Conservation (phyloP, 2,329 filamentous ascomycete species). For the Tolypocladium ovalisporum region DNA sequence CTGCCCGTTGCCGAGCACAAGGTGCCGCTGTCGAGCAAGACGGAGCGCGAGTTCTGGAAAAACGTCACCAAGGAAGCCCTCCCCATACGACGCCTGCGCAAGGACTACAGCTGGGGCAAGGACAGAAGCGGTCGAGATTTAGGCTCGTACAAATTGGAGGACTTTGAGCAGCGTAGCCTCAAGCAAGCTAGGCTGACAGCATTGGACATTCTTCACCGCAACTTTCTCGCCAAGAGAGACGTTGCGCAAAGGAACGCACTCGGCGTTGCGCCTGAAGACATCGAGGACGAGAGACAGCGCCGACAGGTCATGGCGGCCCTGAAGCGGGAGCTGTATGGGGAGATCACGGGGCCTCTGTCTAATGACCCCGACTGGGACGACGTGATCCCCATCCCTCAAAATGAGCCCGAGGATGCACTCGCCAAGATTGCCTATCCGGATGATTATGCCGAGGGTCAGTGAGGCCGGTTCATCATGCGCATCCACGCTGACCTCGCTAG, state of each 20-base stretch:
- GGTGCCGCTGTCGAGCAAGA: slow-evolving; percentile 30
- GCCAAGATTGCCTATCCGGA: slow-evolving; percentile 88
- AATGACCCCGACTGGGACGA: slow-evolving; percentile 73
- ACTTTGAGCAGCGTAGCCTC: slow-evolving; percentile 31
- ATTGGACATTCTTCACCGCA: slow-evolving; percentile 31
- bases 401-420: slow-evolving; percentile 74
- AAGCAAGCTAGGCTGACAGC: slow-evolving; percentile 31
- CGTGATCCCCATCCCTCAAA: slow-evolving; percentile 69
- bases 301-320: slow-evolving; percentile 40
- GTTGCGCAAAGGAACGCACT: slow-evolving; percentile 12
- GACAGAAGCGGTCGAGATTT: slow-evolving; percentile 39
- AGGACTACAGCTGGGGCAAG: slow-evolving; percentile 35
- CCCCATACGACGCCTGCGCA: slow-evolving; percentile 32
- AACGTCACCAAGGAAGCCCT: slow-evolving; percentile 39
- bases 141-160: slow-evolving; percentile 33
- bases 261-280: slow-evolving; percentile 25
- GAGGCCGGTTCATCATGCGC: background rate
- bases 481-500: slow-evolving; percentile 27
- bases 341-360: slow-evolving; percentile 32
- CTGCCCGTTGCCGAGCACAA: slow-evolving; percentile 25
- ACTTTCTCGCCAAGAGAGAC: slow-evolving; percentile 29
- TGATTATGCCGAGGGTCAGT: slow-evolving; percentile 69
- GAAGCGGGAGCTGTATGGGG: slow-evolving; percentile 41
- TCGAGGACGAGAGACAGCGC: slow-evolving; percentile 33
- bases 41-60: slow-evolving; percentile 48